Base-by-base conservation (phyloP, 2,329 filamentous ascomycete species). In the Lojkania enalia region DNA sequence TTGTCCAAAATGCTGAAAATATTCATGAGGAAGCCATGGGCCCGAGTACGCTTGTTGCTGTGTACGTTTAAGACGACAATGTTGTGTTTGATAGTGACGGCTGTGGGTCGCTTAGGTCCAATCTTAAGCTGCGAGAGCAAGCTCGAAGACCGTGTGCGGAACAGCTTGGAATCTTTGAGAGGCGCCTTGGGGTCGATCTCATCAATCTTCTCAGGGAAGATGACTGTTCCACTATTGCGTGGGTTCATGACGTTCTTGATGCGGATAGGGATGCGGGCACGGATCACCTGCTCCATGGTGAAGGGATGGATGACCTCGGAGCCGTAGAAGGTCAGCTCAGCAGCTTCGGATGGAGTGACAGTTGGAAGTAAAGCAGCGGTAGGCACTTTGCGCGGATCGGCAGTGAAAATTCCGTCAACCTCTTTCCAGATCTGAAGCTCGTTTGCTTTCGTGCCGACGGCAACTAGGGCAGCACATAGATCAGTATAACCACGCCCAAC, bases 381-480 rank as follows among this genome's bases (percentile, higher is more conserved):
- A 2, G 92, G 91, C 29, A 95, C 89, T 71, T 94, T 95, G 58
- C 87, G 83, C 2, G 89, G 89, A 63, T 96, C 92, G 4, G 85
- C 84, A 1, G 84, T 87, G 71, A 96, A 94, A 65, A 97, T 95
- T 47, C 90, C 91, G 69, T 99, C 94, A 5, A 99, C 94, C 69
- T 99, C 94, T 75, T 99, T 99, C 94, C 94, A 97, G 52, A 99
- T 88, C 71, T 99, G 94, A 40, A 99, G 79, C 70, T 99, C 94
- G 42, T 86, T 77, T 1, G 94, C 94, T 58, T 83, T 78, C n/a
- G 95, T 76, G 3, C 90, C 92, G 7, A 99, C 92, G 1, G 94
- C 90, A 39, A 91, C 86, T 13, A 99, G 77, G 4, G 94, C 91
- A 11, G 94, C 92, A 68, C 94, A 97, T 35, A 99, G 81, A 71